Conservation (phyloP, 805 yeast species). For the Teunomyces tritomae region DNA sequence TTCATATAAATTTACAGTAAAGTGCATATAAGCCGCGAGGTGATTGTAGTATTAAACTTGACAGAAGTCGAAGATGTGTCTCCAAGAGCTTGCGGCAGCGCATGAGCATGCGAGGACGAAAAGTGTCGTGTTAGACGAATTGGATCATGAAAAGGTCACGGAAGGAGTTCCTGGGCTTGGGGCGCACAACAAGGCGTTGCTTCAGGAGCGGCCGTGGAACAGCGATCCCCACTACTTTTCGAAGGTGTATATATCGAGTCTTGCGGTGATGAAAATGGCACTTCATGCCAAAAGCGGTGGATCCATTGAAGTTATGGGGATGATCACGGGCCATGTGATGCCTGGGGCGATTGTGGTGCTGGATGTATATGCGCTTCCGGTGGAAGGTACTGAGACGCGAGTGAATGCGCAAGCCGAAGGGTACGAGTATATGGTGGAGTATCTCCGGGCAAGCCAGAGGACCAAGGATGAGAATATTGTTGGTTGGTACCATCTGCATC, state of each 20-base stretch:
- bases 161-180: background rate
- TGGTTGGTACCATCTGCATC: slow-evolving; percentile 99
- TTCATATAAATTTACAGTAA: background rate
- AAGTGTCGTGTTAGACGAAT: slow-evolving; percentile 2
- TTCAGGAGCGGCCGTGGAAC: slow-evolving; percentile 49
- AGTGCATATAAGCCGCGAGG: background rate
- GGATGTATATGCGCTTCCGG: slow-evolving; percentile 87
- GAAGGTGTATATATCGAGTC: slow-evolving; percentile 60
- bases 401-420: slow-evolving; percentile 95
- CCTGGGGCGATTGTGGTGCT: slow-evolving; percentile 58
- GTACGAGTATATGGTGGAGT: slow-evolving; percentile 91
- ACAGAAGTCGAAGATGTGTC: background rate
- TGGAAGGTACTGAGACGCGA: slow-evolving; percentile 92
- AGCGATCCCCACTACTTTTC: slow-evolving; percentile 58
- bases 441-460: slow-evolving; percentile 54
- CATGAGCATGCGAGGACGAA: background rate
- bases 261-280: slow-evolving; percentile 74
- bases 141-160: background rate
- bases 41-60: background rate
- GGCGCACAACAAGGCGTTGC: background rate
- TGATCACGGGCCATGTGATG: slow-evolving; percentile 76
- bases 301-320: slow-evolving; percentile 90
- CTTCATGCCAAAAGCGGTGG: slow-evolving; percentile 84
- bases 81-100: background rate
- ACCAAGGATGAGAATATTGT: slow-evolving; percentile 66